Percentiles rank a stretch among this genome's conserved stretches.
Evolutionary conservation across 306 rosid genomes (phyloP).

Genomic region (Hippophae rhamnoides): DNA sequence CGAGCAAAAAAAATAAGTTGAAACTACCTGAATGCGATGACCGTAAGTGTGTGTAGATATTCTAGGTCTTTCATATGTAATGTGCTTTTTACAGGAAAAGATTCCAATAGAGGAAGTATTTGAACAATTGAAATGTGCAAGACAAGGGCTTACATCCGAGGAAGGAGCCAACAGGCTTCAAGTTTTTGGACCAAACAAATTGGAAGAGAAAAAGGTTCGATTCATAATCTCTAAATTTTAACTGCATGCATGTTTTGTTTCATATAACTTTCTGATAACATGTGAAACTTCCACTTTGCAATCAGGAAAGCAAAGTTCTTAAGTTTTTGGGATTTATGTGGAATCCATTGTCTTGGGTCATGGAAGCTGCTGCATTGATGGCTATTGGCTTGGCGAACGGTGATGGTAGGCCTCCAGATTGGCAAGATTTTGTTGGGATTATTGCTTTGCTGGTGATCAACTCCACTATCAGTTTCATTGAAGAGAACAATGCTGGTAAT

Average conservation of each 20-base stretch:
- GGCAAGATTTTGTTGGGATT: conserved; percentile 97
- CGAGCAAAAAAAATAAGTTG: too few relatives aligned
- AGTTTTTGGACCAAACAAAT: conserved; percentile 94
- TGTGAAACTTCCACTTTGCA: conserved; percentile 1
- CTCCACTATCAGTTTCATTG: conserved; percentile 91
- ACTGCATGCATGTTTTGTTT: neutral
- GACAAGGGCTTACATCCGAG: conserved; percentile 63
- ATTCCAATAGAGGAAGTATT: conserved; percentile 92
- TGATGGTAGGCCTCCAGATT: conserved; percentile 76
- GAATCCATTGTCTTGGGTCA: conserved; percentile 99
- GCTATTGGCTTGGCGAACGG: conserved; percentile 95
- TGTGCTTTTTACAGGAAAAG: conserved; percentile 41
- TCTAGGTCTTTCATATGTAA: too few relatives aligned
- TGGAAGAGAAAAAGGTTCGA: conserved; percentile 84
- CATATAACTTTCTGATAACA: neutral
- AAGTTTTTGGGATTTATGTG: conserved; percentile 98
- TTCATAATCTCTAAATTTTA: neutral
- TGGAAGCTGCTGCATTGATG: conserved; percentile 99
- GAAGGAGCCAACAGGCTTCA: conserved; percentile 84
- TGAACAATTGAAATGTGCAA: conserved; percentile 79
- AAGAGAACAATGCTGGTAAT: conserved; percentile 96
- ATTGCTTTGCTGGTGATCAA: conserved; percentile 59
- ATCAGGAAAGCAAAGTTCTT: conserved; percentile 81
- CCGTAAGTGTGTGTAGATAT: too few relatives aligned
- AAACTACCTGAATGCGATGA: too few relatives aligned